phyloP scores from a whole-genome alignment of 345 rosid genomes.

The Sonneratia alba region DNA sequence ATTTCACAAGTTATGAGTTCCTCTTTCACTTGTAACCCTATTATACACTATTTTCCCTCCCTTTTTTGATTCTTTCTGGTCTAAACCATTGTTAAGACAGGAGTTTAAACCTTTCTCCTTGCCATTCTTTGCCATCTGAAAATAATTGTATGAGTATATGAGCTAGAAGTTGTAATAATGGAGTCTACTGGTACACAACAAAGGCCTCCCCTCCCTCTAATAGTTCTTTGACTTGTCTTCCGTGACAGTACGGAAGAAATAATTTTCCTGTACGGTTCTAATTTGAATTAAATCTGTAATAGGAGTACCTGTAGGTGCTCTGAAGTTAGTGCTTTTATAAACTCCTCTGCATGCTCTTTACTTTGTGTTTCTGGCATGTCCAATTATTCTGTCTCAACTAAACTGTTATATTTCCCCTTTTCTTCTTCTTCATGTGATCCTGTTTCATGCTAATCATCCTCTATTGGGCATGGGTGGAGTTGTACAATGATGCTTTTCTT shows the following conservation, averaged over 20 bases:
- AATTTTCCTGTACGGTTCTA: not conserved
- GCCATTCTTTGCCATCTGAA: not conserved
- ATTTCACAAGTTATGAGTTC: not conserved
- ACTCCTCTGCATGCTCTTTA: not conserved
- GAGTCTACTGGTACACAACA: not conserved
- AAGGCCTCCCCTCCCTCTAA: not conserved
- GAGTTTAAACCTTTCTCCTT: not conserved
- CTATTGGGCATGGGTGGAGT: not conserved
- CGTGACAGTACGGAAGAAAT: not conserved
- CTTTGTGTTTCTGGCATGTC: not conserved
- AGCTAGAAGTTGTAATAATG: not conserved
- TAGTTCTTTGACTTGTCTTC: not conserved
- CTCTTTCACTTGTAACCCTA: not conserved
- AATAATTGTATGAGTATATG: not conserved
- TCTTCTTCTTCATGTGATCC: not conserved
- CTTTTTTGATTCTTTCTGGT: not conserved
- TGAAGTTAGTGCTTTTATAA: not conserved
- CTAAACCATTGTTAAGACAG: not conserved
- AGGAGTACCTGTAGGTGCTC: not conserved
- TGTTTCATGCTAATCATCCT: not conserved
- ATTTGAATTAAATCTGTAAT: not conserved
- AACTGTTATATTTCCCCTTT: not conserved
- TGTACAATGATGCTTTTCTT: not conserved
- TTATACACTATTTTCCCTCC: not conserved
- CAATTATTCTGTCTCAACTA: not conserved